phyloP scores from a whole-genome alignment of 495 filamentous ascomycete species.

The Talaromyces proteolyticus region DNA sequence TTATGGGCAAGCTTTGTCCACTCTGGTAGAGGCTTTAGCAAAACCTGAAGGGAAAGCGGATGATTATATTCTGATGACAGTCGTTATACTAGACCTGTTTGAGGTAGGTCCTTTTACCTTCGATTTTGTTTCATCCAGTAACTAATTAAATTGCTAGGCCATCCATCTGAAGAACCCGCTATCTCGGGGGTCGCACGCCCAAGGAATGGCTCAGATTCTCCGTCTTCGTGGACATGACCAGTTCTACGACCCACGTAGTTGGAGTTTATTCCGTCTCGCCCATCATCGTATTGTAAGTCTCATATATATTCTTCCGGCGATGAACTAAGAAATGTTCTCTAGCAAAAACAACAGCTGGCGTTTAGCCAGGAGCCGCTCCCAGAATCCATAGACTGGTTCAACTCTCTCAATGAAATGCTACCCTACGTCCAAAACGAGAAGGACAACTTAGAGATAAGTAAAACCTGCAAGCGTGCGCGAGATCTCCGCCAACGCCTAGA shows the following conservation, averaged over 20 bases:
- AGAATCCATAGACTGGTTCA: conserved; percentile 14
- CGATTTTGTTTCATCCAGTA: not conserved
- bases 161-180: conserved; percentile 11
- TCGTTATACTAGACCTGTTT: conserved; percentile 27
- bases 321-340: not conserved
- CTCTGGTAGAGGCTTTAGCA: conserved; percentile 18
- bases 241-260: conserved; percentile 19
- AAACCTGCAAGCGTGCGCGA: conserved; percentile 21
- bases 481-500: conserved; percentile 11
- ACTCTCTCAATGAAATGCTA: conserved; percentile 14
- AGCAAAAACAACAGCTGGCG: conserved; percentile 24
- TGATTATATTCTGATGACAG: conserved; percentile 29
- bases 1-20: conserved; percentile 23
- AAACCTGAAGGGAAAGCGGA: conserved; percentile 14
- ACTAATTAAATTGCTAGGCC: conserved; percentile 9
- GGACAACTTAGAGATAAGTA: conserved; percentile 15
- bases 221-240: conserved; percentile 19
- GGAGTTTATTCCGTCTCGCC: conserved; percentile 23
- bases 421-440: conserved; percentile 20
- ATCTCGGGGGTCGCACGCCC: conserved; percentile 18
- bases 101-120: conserved; percentile 14
- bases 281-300: conserved; percentile 22
- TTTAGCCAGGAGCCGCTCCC: conserved; percentile 13
- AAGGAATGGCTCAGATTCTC: conserved; percentile 34
- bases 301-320: not conserved